Percentiles rank a stretch among this genome's conserved stretches.
Conservation (phyloP, 306 rosid genomes). For the Crataegus laevigata region DNA sequence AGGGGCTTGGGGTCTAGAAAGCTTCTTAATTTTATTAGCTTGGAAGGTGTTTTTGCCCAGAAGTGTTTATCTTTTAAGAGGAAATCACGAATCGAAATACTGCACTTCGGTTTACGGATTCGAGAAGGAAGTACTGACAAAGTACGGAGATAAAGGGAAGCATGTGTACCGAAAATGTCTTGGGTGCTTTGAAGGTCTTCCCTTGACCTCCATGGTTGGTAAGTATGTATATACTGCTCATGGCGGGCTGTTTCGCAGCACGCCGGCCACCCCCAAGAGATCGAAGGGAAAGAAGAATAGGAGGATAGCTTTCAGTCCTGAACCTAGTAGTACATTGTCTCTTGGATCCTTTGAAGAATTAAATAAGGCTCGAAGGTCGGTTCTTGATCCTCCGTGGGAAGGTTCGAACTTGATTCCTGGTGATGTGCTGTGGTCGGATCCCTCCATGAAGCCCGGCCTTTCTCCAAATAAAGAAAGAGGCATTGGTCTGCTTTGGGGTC, state of each 20-base stretch:
- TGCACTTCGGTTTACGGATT: slow-evolving; percentile 92
- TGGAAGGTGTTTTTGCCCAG: slow-evolving; percentile 72
- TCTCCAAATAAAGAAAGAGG: slow-evolving; percentile 82
- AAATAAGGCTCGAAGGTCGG: slow-evolving; percentile 64
- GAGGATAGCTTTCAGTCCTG: slow-evolving; percentile 40
- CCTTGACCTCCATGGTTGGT: slow-evolving; percentile 70
- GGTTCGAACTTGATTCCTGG: slow-evolving; percentile 84
- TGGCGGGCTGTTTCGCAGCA: slow-evolving; percentile 82
- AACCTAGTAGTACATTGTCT: slow-evolving; percentile 32
- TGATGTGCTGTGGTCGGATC: slow-evolving; percentile 94
- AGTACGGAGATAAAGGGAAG: slow-evolving; percentile 69
- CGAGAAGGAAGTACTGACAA: slow-evolving; percentile 72
- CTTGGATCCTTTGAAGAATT: slow-evolving; percentile 78
- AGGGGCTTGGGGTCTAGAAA: slow-evolving; percentile 94
- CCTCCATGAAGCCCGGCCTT: slow-evolving; percentile 67
- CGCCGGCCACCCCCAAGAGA: slow-evolving; percentile 52
- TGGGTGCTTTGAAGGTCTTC: slow-evolving; percentile 89
- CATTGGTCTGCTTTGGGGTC: slow-evolving; percentile 85
- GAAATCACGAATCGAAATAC: slow-evolving; percentile 84
- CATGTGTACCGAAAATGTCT: slow-evolving; percentile 85
- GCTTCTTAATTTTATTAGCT: slow-evolving; percentile 59
- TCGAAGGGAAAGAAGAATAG: slow-evolving; percentile 72
- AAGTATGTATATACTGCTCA: slow-evolving; percentile 82
- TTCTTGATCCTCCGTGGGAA: slow-evolving; percentile 97
- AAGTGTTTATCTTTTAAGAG: slow-evolving; percentile 60